These are phyloP conservation scores for Rhodamnia rubescens DNA, from an alignment of 345 rosid species.

Conservation along the genomic window DNA sequence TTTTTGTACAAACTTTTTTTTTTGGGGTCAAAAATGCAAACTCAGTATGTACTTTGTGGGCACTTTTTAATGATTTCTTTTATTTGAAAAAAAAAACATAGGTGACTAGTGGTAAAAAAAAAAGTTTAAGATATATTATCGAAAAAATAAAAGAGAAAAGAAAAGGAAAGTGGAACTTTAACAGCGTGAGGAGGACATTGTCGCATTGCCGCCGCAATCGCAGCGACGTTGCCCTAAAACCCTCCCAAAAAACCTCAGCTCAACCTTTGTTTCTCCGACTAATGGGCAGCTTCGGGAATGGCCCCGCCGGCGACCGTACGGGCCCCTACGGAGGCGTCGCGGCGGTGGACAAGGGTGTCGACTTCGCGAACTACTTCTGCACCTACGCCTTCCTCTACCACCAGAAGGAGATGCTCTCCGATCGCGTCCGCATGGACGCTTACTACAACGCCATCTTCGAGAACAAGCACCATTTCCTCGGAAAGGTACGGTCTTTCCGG, in stretches of 20 bases:
- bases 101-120: not conserved
- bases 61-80: not conserved
- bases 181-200: not conserved
- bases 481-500: slow-evolving; percentile 41
- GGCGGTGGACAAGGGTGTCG: slow-evolving; percentile 76
- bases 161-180: not conserved
- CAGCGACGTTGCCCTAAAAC: slow-evolving; percentile 29
- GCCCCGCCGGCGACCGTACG: slow-evolving; percentile 15
- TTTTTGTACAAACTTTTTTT: no score
- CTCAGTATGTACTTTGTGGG: no score
- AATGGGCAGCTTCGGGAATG: slow-evolving; percentile 45
- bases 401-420: slow-evolving; percentile 98
- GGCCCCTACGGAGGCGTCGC: slow-evolving; percentile 12
- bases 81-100: not conserved
- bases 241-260: not conserved
- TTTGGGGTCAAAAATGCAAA: no score
- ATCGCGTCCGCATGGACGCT: slow-evolving; percentile 97
- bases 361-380: slow-evolving; percentile 85
- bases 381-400: slow-evolving; percentile 82
- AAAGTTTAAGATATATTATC: not conserved
- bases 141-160: not conserved
- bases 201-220: not conserved
- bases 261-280: not conserved
- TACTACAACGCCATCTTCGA: slow-evolving; percentile 63
- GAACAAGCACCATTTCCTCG: slow-evolving; percentile 73